These are phyloP conservation scores for Gastrodia elata DNA, from an alignment of 106 monocot genomes.

Conservation along the genomic window DNA sequence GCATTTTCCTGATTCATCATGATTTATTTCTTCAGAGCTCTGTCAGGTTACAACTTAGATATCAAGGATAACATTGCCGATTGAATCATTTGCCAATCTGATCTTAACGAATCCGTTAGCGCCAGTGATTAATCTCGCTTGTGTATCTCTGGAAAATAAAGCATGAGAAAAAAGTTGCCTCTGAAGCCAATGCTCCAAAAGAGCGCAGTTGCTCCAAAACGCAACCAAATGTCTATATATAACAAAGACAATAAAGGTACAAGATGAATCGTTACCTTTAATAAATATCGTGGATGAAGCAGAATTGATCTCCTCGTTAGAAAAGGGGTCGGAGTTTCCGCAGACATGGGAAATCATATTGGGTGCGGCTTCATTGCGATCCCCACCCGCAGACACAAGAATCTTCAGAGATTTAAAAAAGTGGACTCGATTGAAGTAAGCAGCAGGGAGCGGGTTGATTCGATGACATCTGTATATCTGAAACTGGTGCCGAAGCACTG, in stretches of 20 bases:
- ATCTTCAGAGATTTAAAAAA: background rate
- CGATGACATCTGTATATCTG: slow-evolving; percentile 1
- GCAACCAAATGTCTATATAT: background rate
- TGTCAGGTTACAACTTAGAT: no score
- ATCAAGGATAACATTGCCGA: no score
- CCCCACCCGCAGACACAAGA: background rate
- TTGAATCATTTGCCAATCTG: no score
- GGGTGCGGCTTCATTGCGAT: background rate
- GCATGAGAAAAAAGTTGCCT: background rate
- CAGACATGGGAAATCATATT: background rate
- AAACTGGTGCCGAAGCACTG: background rate
- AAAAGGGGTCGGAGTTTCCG: background rate
- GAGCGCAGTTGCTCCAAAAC: background rate
- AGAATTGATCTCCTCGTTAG: background rate
- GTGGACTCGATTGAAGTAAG: background rate
- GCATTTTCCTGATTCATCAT: no score
- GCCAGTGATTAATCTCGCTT: background rate
- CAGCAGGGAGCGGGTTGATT: background rate
- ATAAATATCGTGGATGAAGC: background rate
- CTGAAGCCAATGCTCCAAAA: background rate
- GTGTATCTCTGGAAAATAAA: background rate
- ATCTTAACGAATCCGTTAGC: no score
- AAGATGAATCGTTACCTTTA: background rate
- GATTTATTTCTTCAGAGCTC: no score
- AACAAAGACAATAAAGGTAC: background rate